phyloP scores from a whole-genome alignment of 129 eudicot species.

The Gnaphalium uliginosum region DNA sequence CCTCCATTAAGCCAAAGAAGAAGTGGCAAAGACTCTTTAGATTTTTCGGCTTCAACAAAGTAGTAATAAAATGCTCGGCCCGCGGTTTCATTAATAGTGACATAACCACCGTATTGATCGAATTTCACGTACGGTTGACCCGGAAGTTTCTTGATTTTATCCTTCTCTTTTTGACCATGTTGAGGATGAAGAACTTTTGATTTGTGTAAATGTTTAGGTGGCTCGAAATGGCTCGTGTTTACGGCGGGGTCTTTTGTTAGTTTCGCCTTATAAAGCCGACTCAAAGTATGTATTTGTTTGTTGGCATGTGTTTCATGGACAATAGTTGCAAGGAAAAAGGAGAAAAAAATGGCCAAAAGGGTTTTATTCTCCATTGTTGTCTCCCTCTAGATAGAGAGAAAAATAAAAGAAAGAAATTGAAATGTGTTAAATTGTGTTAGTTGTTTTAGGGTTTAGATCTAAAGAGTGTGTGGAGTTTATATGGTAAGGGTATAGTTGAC shows the following conservation, averaged over 20 bases:
- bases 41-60: conserved; percentile 63
- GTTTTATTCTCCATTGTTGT: conserved; percentile 36
- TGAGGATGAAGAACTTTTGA: conserved; percentile 29
- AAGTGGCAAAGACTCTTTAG: conserved; percentile 61
- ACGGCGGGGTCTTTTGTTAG: conserved; percentile 23
- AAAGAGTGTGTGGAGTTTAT: conserved; percentile 24
- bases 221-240: conserved; percentile 45
- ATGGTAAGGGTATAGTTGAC: conserved; percentile 12
- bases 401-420: not conserved
- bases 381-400: conserved; percentile 14
- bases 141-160: conserved; percentile 60
- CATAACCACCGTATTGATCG: conserved; percentile 79
- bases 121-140: conserved; percentile 74
- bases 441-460: conserved; percentile 25
- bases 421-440: not conserved
- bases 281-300: conserved; percentile 46
- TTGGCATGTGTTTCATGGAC: conserved; percentile 34
- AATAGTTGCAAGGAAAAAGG: conserved; percentile 32
- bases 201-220: conserved; percentile 21
- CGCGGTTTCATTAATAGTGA: conserved; percentile 52
- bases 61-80: conserved; percentile 85
- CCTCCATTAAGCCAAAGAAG: conserved; percentile 99
- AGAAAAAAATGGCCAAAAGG: conserved; percentile 14
- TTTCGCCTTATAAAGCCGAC: conserved; percentile 45
- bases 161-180: conserved; percentile 50